Evolutionary conservation across 225 moss, liverwort and hornwort species (phyloP).

Genomic region (Marchantia paleacea): DNA sequence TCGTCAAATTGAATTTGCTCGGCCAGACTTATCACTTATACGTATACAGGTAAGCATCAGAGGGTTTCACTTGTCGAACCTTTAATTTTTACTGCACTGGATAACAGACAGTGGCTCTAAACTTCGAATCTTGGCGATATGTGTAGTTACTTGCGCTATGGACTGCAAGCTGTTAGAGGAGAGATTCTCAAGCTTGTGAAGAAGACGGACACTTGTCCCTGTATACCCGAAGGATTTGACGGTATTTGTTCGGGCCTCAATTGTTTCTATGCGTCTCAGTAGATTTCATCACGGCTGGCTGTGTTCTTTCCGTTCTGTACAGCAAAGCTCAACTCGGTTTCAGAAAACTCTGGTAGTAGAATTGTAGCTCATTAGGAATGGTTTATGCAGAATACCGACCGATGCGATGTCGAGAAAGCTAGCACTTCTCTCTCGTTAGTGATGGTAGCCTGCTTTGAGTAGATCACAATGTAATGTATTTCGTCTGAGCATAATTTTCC

Average conservation of each 20-base stretch:
- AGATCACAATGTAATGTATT: too few relatives aligned
- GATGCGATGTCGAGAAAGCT: too few relatives aligned
- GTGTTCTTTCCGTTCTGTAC: too few relatives aligned
- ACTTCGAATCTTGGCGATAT: not conserved
- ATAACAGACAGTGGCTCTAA: not conserved
- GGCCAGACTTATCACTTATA: constrained; percentile 71
- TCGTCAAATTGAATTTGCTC: constrained; percentile 59
- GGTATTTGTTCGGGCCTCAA: constrained; percentile 20
- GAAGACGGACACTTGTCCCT: constrained; percentile 56
- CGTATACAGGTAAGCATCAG: constrained; percentile 51
- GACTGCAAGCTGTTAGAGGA: constrained; percentile 75
- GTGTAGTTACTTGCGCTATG: constrained; percentile 82
- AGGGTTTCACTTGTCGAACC: too few relatives aligned
- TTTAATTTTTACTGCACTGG: not conserved
- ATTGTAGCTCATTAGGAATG: too few relatives aligned
- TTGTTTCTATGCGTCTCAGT: not conserved
- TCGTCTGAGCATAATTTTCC: not conserved
- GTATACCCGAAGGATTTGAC: constrained; percentile 61
- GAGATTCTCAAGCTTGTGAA: constrained; percentile 67
- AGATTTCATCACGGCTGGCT: not conserved
- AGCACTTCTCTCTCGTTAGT: too few relatives aligned
- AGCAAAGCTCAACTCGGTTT: too few relatives aligned
- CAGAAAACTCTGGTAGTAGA: too few relatives aligned
- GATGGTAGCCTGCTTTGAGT: too few relatives aligned
- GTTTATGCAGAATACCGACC: too few relatives aligned